These are phyloP conservation scores for Phytopythium aichiense DNA, from an alignment of 352 stramenopile genomes.

Conservation along the genomic window DNA sequence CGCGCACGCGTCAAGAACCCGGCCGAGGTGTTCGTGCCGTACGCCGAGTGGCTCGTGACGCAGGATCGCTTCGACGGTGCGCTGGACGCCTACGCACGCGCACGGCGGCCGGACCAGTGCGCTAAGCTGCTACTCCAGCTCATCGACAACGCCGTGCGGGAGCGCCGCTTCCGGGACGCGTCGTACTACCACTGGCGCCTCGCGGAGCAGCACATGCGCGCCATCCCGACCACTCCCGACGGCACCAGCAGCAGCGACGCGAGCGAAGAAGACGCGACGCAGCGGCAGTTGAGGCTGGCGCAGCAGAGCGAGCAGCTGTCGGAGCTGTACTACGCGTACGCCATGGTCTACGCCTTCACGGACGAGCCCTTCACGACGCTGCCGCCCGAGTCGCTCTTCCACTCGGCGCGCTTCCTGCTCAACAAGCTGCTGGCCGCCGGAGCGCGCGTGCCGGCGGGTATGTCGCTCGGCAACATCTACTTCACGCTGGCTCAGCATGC, in stretches of 20 bases:
- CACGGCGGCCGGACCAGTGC: slow-evolving; percentile 80
- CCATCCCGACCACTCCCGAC: slow-evolving; percentile 14
- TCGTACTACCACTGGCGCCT: slow-evolving; percentile 93
- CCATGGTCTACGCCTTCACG: slow-evolving; percentile 91
- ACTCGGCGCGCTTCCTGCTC: slow-evolving; percentile 90
- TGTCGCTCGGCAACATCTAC: slow-evolving; percentile 90
- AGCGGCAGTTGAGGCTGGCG: slow-evolving; percentile 29
- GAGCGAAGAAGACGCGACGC: slow-evolving; percentile 20
- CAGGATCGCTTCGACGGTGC: slow-evolving; percentile 93
- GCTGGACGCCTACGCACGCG: slow-evolving; percentile 87
- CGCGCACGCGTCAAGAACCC: slow-evolving; percentile 73
- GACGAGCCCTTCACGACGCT: slow-evolving; percentile 93
- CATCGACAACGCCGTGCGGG: slow-evolving; percentile 84
- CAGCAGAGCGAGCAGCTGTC: slow-evolving; percentile 72
- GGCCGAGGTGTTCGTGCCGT: slow-evolving; percentile 90
- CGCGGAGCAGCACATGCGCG: slow-evolving; percentile 72
- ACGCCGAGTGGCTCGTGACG: slow-evolving; percentile 89
- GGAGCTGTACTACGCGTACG: slow-evolving; percentile 93
- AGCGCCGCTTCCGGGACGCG: slow-evolving; percentile 87
- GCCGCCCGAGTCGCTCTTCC: slow-evolving; percentile 90
- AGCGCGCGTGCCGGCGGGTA: slow-evolving; percentile 53
- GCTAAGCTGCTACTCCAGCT: slow-evolving; percentile 82
- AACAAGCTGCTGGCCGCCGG: slow-evolving; percentile 70
- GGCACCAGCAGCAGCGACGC: neutral
- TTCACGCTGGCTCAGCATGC: slow-evolving; percentile 94